phyloP scores from a whole-genome alignment of 1,284 basidiomycete species.

The Schizopora paradoxa region DNA sequence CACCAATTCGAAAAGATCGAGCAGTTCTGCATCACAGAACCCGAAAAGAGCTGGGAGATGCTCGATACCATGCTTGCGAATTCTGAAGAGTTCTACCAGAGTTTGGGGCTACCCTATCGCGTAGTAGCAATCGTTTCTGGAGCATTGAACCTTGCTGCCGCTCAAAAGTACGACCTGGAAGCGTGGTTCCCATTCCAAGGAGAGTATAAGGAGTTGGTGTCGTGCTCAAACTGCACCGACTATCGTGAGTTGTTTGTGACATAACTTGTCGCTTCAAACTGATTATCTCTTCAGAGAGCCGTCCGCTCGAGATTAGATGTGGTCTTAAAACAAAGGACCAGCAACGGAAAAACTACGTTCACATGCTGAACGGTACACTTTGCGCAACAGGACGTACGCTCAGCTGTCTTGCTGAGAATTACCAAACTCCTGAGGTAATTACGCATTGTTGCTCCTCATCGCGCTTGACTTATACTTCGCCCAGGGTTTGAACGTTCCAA shows the following conservation, averaged over 20 bases:
- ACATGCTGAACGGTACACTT: slow-evolving; percentile 97
- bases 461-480: slow-evolving; percentile 2
- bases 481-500: slow-evolving; percentile 85
- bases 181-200: slow-evolving; percentile 99
- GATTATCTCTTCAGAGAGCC: slow-evolving; percentile 58
- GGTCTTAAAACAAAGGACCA: slow-evolving; percentile 87
- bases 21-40: slow-evolving; percentile 93
- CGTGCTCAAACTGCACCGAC: slow-evolving; percentile 91
- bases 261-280: not conserved
- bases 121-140: slow-evolving; percentile 96
- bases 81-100: slow-evolving; percentile 95
- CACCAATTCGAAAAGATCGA: slow-evolving; percentile 99
- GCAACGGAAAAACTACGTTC: slow-evolving; percentile 85
- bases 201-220: slow-evolving; percentile 92
- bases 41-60: slow-evolving; percentile 90
- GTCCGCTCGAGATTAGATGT: slow-evolving; percentile 85
- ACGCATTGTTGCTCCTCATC: not conserved
- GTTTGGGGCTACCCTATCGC: slow-evolving; percentile 85
- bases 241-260: slow-evolving; percentile 63
- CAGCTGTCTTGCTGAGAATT: slow-evolving; percentile 98
- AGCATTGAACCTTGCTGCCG: slow-evolving; percentile 92
- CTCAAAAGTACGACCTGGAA: slow-evolving; percentile 97
- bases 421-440: slow-evolving; percentile 88
- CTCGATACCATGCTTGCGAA: slow-evolving; percentile 89
- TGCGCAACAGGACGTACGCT: slow-evolving; percentile 95